These are phyloP conservation scores for Rhizopogon salebrosus DNA, from an alignment of 768 basidiomycete species.

Conservation along the genomic window DNA sequence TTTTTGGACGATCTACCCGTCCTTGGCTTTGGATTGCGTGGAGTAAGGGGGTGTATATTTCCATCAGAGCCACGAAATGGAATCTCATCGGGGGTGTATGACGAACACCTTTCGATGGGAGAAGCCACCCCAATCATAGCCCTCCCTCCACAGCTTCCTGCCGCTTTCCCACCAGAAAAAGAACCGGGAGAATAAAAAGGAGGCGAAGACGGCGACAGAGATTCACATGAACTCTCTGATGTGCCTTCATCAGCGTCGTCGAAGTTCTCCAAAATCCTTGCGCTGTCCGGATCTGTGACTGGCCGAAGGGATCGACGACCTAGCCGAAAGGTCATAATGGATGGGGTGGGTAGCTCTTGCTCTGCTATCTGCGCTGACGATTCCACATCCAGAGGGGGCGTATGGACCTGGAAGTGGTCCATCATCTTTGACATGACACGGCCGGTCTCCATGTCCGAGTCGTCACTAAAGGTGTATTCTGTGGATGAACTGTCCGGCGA, in stretches of 20 bases:
- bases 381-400: not conserved
- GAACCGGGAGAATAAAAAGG: constrained; percentile 1
- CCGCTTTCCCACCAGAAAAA: constrained; percentile 4
- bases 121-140: not conserved
- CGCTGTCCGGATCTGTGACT: constrained; percentile 24
- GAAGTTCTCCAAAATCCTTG: constrained; percentile 13
- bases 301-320: constrained; percentile 18
- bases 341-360: constrained; percentile 6
- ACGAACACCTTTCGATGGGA: not conserved
- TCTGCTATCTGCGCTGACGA: not conserved
- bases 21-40: not conserved
- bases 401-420: constrained; percentile 24
- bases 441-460: constrained; percentile 22
- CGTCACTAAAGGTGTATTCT: constrained; percentile 24
- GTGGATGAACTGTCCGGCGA: constrained; percentile 26
- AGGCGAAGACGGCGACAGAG: constrained; percentile 3
- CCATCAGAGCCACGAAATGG: constrained; percentile 7
- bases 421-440: constrained; percentile 27
- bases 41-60: not conserved
- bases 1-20: constrained; percentile 24
- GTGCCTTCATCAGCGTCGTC: constrained; percentile 13
- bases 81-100: not conserved
- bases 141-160: constrained; percentile 18
- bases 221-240: constrained; percentile 6
- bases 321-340: constrained; percentile 27